Conservation (phyloP, 208 protist genomes). For the Crithidia fasciculata region DNA sequence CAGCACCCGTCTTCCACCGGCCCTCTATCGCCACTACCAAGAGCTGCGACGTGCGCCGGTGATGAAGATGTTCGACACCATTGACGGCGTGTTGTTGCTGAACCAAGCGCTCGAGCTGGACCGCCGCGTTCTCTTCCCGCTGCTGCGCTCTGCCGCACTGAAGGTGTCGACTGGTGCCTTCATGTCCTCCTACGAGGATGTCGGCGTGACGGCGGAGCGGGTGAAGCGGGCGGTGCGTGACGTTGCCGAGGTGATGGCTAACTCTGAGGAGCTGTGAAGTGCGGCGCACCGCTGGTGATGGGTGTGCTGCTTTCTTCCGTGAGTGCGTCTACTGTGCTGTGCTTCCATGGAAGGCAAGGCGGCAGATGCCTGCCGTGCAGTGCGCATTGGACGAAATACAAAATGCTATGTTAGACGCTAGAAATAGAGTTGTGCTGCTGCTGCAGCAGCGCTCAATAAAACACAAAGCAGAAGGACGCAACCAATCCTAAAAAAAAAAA, state of each 20-base stretch:
- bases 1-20: conserved; percentile 29
- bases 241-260: conserved; percentile 60
- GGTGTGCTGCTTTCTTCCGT: conserved; percentile 5
- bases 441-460: too few relatives aligned
- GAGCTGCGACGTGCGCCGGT: conserved; percentile 47
- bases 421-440: too few relatives aligned
- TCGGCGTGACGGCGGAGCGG: conserved; percentile 55
- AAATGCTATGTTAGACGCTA: too few relatives aligned
- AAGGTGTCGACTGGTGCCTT: conserved; percentile 86
- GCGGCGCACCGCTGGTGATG: not conserved
- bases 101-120: conserved; percentile 83
- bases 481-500: too few relatives aligned
- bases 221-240: conserved; percentile 68
- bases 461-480: too few relatives aligned
- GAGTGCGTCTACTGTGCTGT: not conserved
- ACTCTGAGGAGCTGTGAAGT: conserved; percentile 50
- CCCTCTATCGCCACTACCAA: conserved; percentile 44
- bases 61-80: conserved; percentile 41
- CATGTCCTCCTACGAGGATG: conserved; percentile 74
- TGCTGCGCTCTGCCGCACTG: conserved; percentile 77
- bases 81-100: conserved; percentile 79
- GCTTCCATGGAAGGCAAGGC: too few relatives aligned
- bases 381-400: too few relatives aligned
- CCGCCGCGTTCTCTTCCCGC: conserved; percentile 59
- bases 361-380: too few relatives aligned